Percentiles rank a stretch among this genome's conserved stretches.
phyloP scores from a whole-genome alignment of 2,329 filamentous ascomycete genomes.

The Aaosphaeria arxii region DNA sequence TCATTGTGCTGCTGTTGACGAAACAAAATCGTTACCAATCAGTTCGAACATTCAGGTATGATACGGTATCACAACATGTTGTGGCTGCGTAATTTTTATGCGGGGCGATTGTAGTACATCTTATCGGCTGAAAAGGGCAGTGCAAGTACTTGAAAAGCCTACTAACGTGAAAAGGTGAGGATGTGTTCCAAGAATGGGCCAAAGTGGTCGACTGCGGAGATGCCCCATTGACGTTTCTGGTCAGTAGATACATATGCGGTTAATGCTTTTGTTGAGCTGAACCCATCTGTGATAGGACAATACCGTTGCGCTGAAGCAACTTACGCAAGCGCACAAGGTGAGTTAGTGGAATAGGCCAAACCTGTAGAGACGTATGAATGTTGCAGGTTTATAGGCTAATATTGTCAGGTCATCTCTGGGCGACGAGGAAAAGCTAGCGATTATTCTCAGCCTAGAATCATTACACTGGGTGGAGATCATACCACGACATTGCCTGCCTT shows the following conservation, averaged over 20 bases:
- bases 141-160: too few relatives aligned
- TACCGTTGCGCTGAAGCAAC: constrained; percentile 53
- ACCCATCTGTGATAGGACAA: constrained; percentile 41
- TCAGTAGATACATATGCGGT: constrained; percentile 9
- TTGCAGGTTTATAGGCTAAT: neutral
- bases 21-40: too few relatives aligned
- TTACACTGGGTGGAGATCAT: constrained; percentile 56
- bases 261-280: neutral
- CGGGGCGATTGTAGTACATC: too few relatives aligned
- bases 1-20: too few relatives aligned
- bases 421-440: constrained; percentile 45
- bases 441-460: constrained; percentile 48
- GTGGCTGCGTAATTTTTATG: too few relatives aligned
- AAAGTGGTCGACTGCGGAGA: constrained; percentile 56
- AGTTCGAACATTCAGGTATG: too few relatives aligned
- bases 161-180: constrained; percentile 26
- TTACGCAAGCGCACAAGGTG: constrained; percentile 52
- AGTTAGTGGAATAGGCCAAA: neutral
- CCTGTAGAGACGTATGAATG: neutral
- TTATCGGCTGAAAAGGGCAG: too few relatives aligned
- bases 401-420: constrained; percentile 42
- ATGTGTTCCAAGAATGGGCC: constrained; percentile 47
- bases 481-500: constrained; percentile 55
- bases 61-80: too few relatives aligned
- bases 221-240: constrained; percentile 50